Percentiles rank a stretch among this genome's conserved stretches.
phyloP scores from a whole-genome alignment of 2,329 filamentous ascomycete species.

The Chaetomium olivaceum region DNA sequence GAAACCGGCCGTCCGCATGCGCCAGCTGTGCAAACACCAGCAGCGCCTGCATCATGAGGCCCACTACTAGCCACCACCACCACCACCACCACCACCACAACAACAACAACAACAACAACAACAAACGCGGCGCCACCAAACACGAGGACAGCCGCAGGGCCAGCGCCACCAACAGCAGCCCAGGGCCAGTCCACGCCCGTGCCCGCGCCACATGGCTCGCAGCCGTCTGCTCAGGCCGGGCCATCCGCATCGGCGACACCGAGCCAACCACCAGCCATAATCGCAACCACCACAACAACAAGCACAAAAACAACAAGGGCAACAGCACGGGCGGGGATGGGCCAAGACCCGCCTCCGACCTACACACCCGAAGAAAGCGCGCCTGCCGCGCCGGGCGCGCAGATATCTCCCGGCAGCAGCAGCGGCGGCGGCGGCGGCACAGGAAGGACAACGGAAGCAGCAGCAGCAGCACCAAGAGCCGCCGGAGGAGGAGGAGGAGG shows the following conservation, averaged over 20 bases:
- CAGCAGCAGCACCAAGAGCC: background rate
- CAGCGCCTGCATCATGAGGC: background rate
- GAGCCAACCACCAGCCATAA: background rate
- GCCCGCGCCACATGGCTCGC: background rate
- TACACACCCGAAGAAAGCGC: background rate
- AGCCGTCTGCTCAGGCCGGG: background rate
- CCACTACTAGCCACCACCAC: too few species aligned
- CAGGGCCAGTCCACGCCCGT: background rate
- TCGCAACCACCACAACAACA: background rate
- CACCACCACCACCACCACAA: too few species aligned
- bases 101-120: background rate
- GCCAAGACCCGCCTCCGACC: too few species aligned
- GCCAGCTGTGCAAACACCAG: background rate
- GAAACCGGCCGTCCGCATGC: background rate
- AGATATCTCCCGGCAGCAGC: too few species aligned
- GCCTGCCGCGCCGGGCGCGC: background rate
- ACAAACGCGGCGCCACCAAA: constrained; percentile 1
- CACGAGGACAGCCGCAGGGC: background rate
- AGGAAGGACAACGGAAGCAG: too few species aligned
- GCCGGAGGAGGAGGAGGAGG: background rate
- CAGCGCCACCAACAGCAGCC: too few species aligned
- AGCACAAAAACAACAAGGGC: too few species aligned
- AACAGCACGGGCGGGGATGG: too few species aligned
- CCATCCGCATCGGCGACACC: background rate
- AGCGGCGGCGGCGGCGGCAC: background rate